Evolutionary conservation across 805 yeast genomes (phyloP).

Genomic region (Starmerella ratchasimensis): DNA sequence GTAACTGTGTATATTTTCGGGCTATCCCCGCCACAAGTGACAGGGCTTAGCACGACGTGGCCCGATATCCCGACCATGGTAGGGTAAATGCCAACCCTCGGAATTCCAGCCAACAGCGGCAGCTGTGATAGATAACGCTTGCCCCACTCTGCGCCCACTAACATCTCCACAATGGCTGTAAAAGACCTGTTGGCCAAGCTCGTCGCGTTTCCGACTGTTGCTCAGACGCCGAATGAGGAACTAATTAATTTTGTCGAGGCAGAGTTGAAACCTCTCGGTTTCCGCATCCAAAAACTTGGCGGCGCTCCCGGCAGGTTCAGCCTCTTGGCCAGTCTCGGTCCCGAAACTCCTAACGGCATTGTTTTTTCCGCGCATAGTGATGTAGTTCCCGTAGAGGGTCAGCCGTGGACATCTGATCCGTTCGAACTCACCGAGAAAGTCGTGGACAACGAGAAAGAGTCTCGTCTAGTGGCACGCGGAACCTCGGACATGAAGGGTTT

Average conservation of each 20-base stretch:
- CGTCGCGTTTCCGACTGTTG: conserved; percentile 10
- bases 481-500: conserved; percentile 18
- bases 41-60: no score
- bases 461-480: conserved; percentile 14
- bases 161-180: conserved; percentile 1
- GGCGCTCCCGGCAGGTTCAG: conserved; percentile 11
- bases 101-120: neutral
- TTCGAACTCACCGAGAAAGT: conserved; percentile 5
- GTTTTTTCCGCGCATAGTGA: conserved; percentile 17
- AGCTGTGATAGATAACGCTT: neutral
- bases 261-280: conserved; percentile 7
- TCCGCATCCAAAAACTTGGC: conserved; percentile 1
- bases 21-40: no score
- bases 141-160: neutral
- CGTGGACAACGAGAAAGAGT: conserved; percentile 1
- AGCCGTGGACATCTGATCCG: conserved; percentile 18
- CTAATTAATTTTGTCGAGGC: conserved; percentile 11
- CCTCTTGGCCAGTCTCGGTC: conserved; percentile 14
- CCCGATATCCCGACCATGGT: neutral
- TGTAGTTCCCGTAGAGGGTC: conserved; percentile 17
- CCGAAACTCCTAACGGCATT: conserved; percentile 10
- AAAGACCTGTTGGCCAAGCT: conserved; percentile 5
- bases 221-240: conserved; percentile 11
- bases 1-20: no score
- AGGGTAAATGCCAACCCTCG: neutral